A percentile compares a stretch with the other conserved stretches of the same genome.
phyloP scores from a whole-genome alignment of 1,284 basidiomycete genomes.

The Ceratobasidium sp. region DNA sequence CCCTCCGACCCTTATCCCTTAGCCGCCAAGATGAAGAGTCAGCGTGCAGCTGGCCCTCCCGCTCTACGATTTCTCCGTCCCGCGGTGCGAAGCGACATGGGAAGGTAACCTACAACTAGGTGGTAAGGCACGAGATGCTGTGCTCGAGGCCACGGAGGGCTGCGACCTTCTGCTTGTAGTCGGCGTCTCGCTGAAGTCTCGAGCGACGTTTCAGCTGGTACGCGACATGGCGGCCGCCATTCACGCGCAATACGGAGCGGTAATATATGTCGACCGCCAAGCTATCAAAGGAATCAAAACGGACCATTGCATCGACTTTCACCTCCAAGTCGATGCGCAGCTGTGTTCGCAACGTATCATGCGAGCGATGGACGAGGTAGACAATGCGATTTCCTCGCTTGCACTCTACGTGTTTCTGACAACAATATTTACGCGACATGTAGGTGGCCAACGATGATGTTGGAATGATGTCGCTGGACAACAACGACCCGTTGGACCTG shows the following conservation, averaged over 20 bases:
- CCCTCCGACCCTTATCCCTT: background rate
- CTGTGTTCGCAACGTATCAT: background rate
- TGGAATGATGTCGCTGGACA: background rate
- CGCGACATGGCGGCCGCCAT: background rate
- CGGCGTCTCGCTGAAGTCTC: conserved; percentile 6
- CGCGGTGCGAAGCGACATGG: background rate
- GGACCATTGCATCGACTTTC: conserved; percentile 13
- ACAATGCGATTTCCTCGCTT: background rate
- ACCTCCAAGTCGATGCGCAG: background rate
- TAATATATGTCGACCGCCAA: conserved; percentile 17
- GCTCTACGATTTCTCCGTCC: conserved; percentile 11
- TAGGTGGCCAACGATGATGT: background rate
- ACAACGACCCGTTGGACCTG: background rate
- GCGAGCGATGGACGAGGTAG: background rate
- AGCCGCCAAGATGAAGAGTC: background rate
- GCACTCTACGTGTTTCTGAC: background rate
- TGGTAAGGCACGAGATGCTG: background rate
- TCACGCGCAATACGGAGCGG: conserved; percentile 3
- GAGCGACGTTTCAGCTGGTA: background rate
- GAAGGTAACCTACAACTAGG: background rate
- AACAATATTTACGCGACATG: background rate
- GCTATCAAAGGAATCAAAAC: conserved; percentile 11
- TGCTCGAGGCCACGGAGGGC: background rate
- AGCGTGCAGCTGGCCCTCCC: background rate
- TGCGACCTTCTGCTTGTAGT: conserved; percentile 13